Evolutionary conservation across 2,329 filamentous ascomycete species (phyloP).

Genomic region (Trichoderma sp.): DNA sequence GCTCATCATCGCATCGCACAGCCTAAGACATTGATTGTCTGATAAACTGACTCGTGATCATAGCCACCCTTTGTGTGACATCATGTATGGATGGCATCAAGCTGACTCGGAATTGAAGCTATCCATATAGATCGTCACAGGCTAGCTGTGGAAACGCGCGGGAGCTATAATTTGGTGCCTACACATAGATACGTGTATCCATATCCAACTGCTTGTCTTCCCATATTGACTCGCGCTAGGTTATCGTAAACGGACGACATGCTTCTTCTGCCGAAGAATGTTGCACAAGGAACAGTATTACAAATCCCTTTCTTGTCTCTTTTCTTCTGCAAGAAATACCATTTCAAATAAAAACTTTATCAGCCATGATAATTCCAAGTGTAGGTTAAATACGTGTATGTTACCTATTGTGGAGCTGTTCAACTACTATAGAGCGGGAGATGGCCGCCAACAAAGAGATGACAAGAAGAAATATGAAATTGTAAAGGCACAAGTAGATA

Average conservation of each 20-base stretch:
- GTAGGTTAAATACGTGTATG: neutral
- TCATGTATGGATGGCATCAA: neutral
- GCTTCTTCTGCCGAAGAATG: neutral
- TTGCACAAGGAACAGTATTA: neutral
- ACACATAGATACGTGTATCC: neutral
- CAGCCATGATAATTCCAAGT: neutral
- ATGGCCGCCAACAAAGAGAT: neutral
- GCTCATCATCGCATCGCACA: neutral
- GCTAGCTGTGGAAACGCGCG: neutral
- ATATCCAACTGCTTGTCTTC: neutral
- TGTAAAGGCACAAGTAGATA: neutral
- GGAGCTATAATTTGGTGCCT: neutral
- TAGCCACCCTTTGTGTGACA: neutral
- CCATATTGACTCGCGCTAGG: neutral
- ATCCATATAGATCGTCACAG: neutral
- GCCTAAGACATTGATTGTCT: constrained; percentile 4
- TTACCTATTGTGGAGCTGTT: too few relatives aligned
- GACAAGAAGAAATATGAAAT: neutral
- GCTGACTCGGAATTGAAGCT: neutral
- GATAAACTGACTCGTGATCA: neutral
- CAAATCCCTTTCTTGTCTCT: neutral
- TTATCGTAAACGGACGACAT: neutral
- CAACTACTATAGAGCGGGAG: too few relatives aligned
- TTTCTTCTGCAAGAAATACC: fast-evolving
- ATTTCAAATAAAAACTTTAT: neutral